Conservation (phyloP, 495 filamentous ascomycete genomes). For the Neurospora africana region DNA sequence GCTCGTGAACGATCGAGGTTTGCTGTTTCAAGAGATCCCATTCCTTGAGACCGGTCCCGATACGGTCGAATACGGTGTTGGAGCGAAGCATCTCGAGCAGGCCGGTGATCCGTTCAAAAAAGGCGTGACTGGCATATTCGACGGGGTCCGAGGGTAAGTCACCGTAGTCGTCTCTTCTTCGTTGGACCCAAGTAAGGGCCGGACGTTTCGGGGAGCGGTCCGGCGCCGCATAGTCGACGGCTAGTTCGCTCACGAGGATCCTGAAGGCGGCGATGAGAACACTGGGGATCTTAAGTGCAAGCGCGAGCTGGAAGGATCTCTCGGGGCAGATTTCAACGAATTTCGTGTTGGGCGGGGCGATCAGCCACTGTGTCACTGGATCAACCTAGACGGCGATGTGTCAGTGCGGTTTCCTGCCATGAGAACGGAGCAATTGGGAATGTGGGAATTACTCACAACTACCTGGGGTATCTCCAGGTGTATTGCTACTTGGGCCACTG, state of each 20-base stretch:
- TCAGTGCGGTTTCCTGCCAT: not conserved
- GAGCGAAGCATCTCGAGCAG: slow-evolving; percentile 8
- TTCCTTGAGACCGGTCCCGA: slow-evolving; percentile 1
- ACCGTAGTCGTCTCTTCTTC: slow-evolving; percentile 21
- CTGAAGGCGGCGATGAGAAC: slow-evolving; percentile 29
- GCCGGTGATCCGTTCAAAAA: slow-evolving; percentile 16
- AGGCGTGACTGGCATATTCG: slow-evolving; percentile 17
- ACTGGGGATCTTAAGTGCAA: slow-evolving; percentile 22
- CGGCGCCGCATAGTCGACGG: slow-evolving; percentile 57
- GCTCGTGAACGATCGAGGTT: not conserved
- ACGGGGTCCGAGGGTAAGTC: slow-evolving; percentile 23
- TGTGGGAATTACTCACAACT: slow-evolving; percentile 19
- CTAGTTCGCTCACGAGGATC: slow-evolving; percentile 35
- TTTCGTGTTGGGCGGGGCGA: slow-evolving; percentile 27
- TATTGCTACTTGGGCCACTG: slow-evolving; percentile 48
- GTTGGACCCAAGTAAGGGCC: slow-evolving; percentile 11
- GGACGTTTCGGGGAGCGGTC: slow-evolving; percentile 1
- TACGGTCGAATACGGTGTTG: slow-evolving; percentile 7
- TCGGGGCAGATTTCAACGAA: slow-evolving; percentile 39
- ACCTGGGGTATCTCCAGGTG: slow-evolving; percentile 40
- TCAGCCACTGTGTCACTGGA: slow-evolving; percentile 31
- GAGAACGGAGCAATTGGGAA: not conserved
- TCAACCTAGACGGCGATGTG: slow-evolving; percentile 9
- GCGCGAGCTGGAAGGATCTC: slow-evolving; percentile 31
- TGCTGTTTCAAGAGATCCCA: slow-evolving; percentile 7